Evolutionary conservation across 148 eudicot species (phyloP).

Genomic region (Silene conica): DNA sequence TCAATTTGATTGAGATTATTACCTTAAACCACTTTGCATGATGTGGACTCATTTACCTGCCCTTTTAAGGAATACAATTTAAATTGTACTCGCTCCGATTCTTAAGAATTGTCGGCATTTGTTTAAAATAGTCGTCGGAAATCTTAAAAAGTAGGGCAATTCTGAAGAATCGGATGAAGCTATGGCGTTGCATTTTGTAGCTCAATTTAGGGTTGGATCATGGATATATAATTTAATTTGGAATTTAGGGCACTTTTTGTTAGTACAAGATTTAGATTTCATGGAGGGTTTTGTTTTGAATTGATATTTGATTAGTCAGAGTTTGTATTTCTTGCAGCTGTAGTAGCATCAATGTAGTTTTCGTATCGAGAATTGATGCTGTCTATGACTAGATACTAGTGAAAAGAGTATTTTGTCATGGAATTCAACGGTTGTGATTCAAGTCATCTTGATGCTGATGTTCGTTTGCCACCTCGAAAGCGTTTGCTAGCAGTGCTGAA

Average conservation of each 20-base stretch:
- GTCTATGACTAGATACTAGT: conserved; percentile 17
- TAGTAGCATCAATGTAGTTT: conserved; percentile 25
- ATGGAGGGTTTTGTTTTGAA: conserved; percentile 26
- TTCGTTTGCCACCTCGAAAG: conserved; percentile 92
- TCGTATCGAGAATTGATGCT: conserved; percentile 16
- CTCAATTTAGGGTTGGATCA: conserved; percentile 9
- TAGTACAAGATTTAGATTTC: conserved; percentile 10
- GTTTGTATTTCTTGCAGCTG: conserved; percentile 23
- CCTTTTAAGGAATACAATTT: background rate
- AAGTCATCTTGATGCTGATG: conserved; percentile 63
- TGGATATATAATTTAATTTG: background rate
- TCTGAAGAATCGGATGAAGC: background rate
- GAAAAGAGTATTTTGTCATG: conserved; percentile 35
- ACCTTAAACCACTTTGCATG: conserved; percentile 20
- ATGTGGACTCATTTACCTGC: conserved; percentile 10
- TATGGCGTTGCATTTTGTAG: background rate
- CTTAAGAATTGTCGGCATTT: too few species aligned
- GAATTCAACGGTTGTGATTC: conserved; percentile 51
- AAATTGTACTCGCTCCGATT: background rate
- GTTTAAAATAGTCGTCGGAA: too few species aligned
- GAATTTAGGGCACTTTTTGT: conserved; percentile 8
- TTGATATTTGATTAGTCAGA: conserved; percentile 17
- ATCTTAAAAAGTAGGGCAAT: too few species aligned
- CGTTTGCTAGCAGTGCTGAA: conserved; percentile 75
- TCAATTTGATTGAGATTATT: conserved; percentile 23